These are phyloP conservation scores for Hibiscus tridactylites DNA, from an alignment of 345 rosid genomes.

Conservation along the genomic window DNA sequence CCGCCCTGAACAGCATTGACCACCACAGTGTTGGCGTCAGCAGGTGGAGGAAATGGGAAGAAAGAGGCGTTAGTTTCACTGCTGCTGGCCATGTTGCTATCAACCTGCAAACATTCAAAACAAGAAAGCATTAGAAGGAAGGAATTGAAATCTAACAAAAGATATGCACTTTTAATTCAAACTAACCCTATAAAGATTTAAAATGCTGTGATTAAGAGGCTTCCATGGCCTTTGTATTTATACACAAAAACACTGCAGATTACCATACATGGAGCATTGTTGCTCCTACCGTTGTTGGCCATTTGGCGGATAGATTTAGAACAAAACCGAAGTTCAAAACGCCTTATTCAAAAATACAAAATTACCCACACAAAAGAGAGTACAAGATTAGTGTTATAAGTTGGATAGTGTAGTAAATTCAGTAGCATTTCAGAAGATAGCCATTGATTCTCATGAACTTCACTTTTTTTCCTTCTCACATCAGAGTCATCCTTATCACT, in stretches of 20 bases:
- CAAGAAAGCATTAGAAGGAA: neutral
- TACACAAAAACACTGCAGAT: neutral
- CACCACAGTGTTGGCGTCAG: neutral
- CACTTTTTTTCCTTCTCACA: neutral
- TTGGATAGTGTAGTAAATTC: neutral
- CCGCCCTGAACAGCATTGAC: neutral
- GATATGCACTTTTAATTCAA: neutral
- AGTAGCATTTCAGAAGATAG: neutral
- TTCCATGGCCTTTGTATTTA: neutral
- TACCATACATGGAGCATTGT: neutral
- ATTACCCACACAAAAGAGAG: neutral
- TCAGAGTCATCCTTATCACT: neutral
- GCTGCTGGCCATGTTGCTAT: neutral
- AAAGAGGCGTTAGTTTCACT: neutral
- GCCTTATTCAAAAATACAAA: neutral
- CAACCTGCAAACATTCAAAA: conserved; percentile 4
- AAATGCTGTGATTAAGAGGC: neutral
- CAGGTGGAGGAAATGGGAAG: neutral
- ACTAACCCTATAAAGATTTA: neutral
- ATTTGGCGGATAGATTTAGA: neutral
- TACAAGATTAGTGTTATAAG: neutral
- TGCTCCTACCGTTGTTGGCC: neutral
- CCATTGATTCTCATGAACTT: neutral
- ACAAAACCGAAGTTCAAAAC: neutral
- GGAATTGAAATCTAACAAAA: neutral